These are phyloP conservation scores for Blumeriella jaapii DNA, from an alignment of 2,329 filamentous ascomycete species.

Conservation along the genomic window DNA sequence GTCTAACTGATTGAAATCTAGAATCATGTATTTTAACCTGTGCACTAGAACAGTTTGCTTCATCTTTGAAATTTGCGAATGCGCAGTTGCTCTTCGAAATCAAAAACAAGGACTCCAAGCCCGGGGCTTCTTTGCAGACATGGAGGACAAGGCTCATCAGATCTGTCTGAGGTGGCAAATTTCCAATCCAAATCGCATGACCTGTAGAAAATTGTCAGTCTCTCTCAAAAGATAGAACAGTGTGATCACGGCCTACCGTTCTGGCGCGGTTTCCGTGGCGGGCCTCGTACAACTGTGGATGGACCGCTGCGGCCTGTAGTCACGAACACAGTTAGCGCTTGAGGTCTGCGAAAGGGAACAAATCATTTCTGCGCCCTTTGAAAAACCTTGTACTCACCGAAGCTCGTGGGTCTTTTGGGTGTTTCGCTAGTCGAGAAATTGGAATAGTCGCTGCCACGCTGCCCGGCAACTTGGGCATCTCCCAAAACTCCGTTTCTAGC, in stretches of 20 bases:
- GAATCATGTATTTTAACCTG: conserved; percentile 85
- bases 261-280: conserved; percentile 46
- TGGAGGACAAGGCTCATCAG: conserved; percentile 81
- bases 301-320: conserved; percentile 26
- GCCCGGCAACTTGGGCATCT: conserved; percentile 11
- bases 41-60: conserved; percentile 61
- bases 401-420: conserved; percentile 13
- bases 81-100: conserved; percentile 97
- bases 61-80: conserved; percentile 88
- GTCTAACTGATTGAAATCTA: conserved; percentile 70
- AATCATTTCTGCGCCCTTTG: neutral
- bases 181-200: conserved; percentile 92
- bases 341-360: neutral
- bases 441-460: conserved; percentile 12
- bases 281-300: conserved; percentile 38
- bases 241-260: conserved; percentile 38
- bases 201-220: conserved; percentile 46
- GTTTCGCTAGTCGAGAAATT: conserved; percentile 3
- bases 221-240: no score
- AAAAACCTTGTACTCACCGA: conserved; percentile 21
- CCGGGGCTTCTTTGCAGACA: conserved; percentile 64
- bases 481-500: conserved; percentile 12
- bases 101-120: conserved; percentile 81
- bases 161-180: conserved; percentile 73
- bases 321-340: neutral